Base-by-base conservation (phyloP, 2,329 filamentous ascomycete genomes). In the Hypoxylon sp. region DNA sequence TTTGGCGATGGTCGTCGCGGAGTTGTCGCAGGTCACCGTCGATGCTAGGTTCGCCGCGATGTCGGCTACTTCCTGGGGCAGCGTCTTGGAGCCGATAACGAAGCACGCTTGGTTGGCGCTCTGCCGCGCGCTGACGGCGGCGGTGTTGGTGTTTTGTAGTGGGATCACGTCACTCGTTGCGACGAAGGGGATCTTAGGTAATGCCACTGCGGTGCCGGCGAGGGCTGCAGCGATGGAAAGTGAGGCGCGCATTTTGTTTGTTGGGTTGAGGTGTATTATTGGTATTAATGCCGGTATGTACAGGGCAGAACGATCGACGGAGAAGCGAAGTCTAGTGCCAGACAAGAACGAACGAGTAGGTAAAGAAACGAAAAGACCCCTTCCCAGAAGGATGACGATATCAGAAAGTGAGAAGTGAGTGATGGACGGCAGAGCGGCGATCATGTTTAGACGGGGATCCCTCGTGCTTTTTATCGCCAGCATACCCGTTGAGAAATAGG, bases 61-160 rank as follows among this genome's bases (percentile, higher is more conserved):
- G 62, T 82, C 78, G 23, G 79, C 76, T 13, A 84, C 81, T 72
- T 89, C 86, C 5, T 78, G 77, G 0, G 87, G 87, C 10, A 89
- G 84, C 2, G 79, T 76, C 4, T 78, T 76, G 56, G 76, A 80
- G 68, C 87, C 87, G 65, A 88, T 75, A 13, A 89, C 66, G 79
- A 88, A 89, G 80, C 87, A 89, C 41, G 84, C 68, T 13, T 67
- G n/a, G 0, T 11, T 13, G 5, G 51, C 11, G 49, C 57, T 64
- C 43, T 72, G 68, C 14, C 63, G 62, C 57, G 36, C 62, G 67
- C 10, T 46, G 43, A 68, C n/a, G 1, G 45, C 45, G 1, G 52
- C 53, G 11, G 45, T 43, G 5, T 56, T 46, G 38, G 45, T 41
- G 6, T 41, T 38, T 50, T 19, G 19, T 2, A 72, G 34, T 0